Conservation (phyloP, 139 green algal species). For the Nannochloris sp. region DNA sequence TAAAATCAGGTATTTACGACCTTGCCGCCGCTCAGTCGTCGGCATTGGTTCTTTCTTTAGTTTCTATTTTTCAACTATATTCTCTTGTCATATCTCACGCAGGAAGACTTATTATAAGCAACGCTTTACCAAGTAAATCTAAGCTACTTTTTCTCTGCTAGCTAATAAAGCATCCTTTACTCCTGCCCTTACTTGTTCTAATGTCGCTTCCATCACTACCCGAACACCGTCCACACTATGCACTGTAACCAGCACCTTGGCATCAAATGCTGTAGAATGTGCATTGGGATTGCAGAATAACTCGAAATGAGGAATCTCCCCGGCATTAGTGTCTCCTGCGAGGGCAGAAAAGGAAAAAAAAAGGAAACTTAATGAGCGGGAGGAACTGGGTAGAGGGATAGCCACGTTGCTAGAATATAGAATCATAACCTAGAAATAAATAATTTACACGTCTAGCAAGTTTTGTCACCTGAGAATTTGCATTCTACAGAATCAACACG, state of each 20-base stretch:
- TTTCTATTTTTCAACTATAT: too few species aligned
- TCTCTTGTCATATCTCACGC: too few species aligned
- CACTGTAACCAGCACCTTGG: slow-evolving; percentile 60
- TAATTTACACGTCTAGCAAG: not conserved
- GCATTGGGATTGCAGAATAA: slow-evolving; percentile 80
- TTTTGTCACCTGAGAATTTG: slow-evolving; percentile 7
- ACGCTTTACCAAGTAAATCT: too few species aligned
- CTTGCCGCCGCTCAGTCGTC: too few species aligned
- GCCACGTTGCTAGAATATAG: too few species aligned
- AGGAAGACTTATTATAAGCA: too few species aligned
- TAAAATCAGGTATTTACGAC: too few species aligned
- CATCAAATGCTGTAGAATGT: slow-evolving; percentile 63
- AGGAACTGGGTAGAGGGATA: too few species aligned
- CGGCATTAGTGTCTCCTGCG: slow-evolving; percentile 8
- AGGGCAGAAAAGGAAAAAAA: not conserved
- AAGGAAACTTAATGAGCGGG: not conserved
- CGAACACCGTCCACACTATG: slow-evolving; percentile 27
- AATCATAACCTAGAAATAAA: too few species aligned
- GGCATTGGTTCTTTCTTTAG: too few species aligned
- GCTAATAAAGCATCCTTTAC: not conserved
- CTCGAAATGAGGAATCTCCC: slow-evolving; percentile 36
- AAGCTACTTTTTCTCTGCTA: not conserved
- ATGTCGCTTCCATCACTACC: slow-evolving; percentile 35
- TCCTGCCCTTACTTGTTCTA: not conserved
- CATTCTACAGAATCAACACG: slow-evolving; percentile 54